phyloP scores from a whole-genome alignment of 148 eudicot species.

The Rhododendron kiyosumense region DNA sequence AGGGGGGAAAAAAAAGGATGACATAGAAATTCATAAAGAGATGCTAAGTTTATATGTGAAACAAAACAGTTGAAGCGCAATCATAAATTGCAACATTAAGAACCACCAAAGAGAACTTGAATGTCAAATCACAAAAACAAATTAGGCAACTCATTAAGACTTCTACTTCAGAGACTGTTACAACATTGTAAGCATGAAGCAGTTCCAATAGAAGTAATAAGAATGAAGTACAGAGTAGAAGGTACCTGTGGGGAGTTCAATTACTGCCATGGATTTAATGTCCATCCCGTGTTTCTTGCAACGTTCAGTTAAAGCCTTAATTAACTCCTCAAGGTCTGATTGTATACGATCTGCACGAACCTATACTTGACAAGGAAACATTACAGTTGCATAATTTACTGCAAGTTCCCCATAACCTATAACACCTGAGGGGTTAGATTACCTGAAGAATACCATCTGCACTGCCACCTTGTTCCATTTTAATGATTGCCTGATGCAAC shows the following conservation, averaged over 20 bases:
- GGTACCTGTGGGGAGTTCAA: constrained; percentile 55
- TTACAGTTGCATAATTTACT: not conserved
- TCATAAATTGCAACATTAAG: not conserved
- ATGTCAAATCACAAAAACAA: not conserved
- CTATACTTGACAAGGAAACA: constrained; percentile 24
- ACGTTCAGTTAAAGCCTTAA: constrained; percentile 83
- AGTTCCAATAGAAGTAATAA: not conserved
- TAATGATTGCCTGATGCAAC: constrained; percentile 78
- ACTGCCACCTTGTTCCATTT: constrained; percentile 99
- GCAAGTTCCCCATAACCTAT: not conserved
- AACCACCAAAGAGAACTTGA: not conserved
- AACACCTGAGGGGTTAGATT: constrained; percentile 12
- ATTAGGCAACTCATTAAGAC: constrained; percentile 4
- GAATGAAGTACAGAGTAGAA: not conserved
- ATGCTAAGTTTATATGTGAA: not conserved
- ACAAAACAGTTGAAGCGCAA: not conserved
- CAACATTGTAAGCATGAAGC: not conserved
- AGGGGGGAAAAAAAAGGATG: not conserved
- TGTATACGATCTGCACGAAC: constrained; percentile 97
- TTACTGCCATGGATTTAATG: constrained; percentile 68
- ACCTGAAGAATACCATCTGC: constrained; percentile 99
- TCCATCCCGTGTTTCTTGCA: constrained; percentile 77
- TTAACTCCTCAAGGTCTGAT: constrained; percentile 87
- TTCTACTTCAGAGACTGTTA: not conserved
- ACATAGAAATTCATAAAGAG: not conserved